Conservation (phyloP, 2,329 filamentous ascomycete species). For the Fusarium poae region DNA sequence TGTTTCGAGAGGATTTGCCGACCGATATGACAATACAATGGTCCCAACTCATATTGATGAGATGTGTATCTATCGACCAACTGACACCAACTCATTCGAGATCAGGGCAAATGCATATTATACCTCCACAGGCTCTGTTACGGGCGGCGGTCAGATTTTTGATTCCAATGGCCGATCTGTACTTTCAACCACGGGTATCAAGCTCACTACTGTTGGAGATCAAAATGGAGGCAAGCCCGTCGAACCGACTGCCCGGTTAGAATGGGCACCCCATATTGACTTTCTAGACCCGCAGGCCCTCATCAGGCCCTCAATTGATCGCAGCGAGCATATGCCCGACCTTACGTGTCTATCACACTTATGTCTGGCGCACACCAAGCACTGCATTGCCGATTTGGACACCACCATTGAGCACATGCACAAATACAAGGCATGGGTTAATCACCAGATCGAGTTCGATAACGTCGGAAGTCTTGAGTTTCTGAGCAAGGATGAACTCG, state of each 20-base stretch:
- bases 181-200: neutral
- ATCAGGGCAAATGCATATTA: neutral
- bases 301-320: neutral
- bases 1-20: conserved; percentile 5
- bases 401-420: neutral
- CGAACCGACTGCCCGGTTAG: conserved; percentile 2
- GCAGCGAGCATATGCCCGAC: neutral
- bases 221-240: neutral
- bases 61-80: conserved; percentile 3
- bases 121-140: neutral
- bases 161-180: neutral
- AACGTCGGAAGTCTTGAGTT: neutral
- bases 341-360: neutral
- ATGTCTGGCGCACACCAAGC: conserved; percentile 3
- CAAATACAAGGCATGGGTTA: conserved; percentile 3
- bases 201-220: neutral
- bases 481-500: neutral
- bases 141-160: neutral
- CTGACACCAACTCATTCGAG: neutral
- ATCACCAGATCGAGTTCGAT: neutral
- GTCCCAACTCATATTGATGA: conserved; percentile 10
- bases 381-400: neutral
- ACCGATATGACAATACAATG: conserved; percentile 11
- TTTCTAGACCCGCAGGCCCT: neutral
- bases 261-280: conserved; percentile 11